Conservation (phyloP, 2,329 filamentous ascomycete species). For the Samsoniella hepiali region DNA sequence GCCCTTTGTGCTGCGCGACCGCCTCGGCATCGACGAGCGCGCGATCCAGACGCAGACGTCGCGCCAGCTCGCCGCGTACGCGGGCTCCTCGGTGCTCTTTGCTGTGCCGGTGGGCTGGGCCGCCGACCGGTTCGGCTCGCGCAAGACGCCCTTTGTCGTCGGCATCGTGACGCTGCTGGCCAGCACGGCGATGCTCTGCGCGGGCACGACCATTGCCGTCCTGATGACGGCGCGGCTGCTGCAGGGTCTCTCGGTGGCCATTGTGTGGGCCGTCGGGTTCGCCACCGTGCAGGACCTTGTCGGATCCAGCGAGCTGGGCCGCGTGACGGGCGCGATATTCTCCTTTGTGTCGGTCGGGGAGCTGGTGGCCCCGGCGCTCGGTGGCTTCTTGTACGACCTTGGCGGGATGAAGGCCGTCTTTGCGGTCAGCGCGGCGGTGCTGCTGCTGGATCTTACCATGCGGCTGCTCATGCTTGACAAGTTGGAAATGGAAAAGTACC, state of each 20-base stretch:
- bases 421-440: not conserved
- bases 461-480: constrained; percentile 2
- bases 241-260: constrained; percentile 2
- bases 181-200: constrained; percentile 5
- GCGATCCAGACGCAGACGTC: constrained; percentile 3
- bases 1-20: constrained; percentile 18
- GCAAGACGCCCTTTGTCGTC: not conserved
- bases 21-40: constrained; percentile 2
- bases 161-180: not conserved
- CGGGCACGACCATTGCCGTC: not conserved
- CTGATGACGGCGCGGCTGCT: not conserved
- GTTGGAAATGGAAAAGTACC: constrained; percentile 1
- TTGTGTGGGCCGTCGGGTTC: constrained; percentile 7
- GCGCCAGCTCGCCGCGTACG: constrained; percentile 7
- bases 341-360: not conserved
- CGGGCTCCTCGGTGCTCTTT: constrained; percentile 3
- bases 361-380: not conserved
- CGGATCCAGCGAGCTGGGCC: not conserved
- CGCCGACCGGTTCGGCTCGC: not conserved
- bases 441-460: not conserved
- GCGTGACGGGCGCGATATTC: not conserved
- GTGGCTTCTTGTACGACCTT: not conserved
- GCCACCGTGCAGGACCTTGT: constrained; percentile 6
- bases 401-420: constrained; percentile 4
- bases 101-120: constrained; percentile 4